Percentiles rank a stretch among this genome's conserved stretches.
phyloP scores from a whole-genome alignment of 108 stramenopile genomes.

The Discostella pseudostelligera region DNA sequence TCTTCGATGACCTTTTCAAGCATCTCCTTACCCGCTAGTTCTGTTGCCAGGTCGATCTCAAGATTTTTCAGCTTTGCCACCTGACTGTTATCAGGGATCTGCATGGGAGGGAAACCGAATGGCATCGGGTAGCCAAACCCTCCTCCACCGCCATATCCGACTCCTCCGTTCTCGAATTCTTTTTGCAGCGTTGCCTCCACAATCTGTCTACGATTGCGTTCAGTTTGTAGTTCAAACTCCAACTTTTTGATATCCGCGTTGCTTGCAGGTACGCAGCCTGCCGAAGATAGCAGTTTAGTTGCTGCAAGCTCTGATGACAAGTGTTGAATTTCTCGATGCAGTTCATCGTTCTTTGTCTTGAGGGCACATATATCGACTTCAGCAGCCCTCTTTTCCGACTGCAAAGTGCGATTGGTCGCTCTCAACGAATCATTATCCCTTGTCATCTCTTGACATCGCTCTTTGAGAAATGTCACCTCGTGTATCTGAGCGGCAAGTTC shows the following conservation, averaged over 20 bases:
- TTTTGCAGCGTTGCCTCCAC: conserved; percentile 36
- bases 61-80: conserved; percentile 21
- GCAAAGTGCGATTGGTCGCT: conserved; percentile 16
- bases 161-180: conserved; percentile 9
- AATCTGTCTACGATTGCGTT: conserved; percentile 28
- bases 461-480: conserved; percentile 16
- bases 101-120: conserved; percentile 34
- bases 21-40: conserved; percentile 36
- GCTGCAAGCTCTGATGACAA: conserved; percentile 9
- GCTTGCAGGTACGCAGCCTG: not conserved
- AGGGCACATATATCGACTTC: conserved; percentile 10
- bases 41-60: conserved; percentile 43
- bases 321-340: not conserved
- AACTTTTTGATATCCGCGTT: conserved; percentile 32
- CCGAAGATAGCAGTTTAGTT: not conserved
- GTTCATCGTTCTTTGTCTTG: conserved; percentile 11
- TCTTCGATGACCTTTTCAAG: conserved; percentile 33
- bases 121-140: conserved; percentile 24
- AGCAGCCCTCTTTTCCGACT: conserved; percentile 20
- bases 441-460: conserved; percentile 13
- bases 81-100: conserved; percentile 8
- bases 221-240: conserved; percentile 37
- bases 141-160: not conserved
- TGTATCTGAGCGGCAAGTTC: conserved; percentile 7
- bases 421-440: conserved; percentile 18